phyloP scores from a whole-genome alignment of 2,329 filamentous ascomycete genomes.

The Niveomyces coronatus region DNA sequence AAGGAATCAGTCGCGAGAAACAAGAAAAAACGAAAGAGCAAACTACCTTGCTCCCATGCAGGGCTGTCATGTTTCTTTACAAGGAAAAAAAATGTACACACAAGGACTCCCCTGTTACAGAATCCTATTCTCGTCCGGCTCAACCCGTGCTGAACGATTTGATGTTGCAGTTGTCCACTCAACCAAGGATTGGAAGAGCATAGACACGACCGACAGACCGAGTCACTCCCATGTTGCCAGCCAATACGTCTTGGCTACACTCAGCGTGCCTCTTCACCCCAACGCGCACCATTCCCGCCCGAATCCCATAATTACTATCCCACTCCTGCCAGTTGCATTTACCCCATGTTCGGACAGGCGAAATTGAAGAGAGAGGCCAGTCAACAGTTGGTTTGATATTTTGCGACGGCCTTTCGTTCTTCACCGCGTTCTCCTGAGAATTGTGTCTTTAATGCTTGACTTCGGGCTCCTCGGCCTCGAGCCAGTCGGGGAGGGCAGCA shows the following conservation, averaged over 20 bases:
- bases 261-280: background rate
- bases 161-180: background rate
- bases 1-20: conserved; percentile 6
- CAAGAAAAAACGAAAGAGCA: background rate
- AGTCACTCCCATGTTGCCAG: background rate
- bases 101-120: conserved; percentile 5
- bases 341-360: too few relatives aligned
- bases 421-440: background rate
- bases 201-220: background rate
- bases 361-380: too few relatives aligned
- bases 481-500: conserved; percentile 59
- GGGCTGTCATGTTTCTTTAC: conserved; percentile 7
- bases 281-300: conserved; percentile 1
- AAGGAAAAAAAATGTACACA: conserved; percentile 13
- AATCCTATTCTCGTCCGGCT: conserved; percentile 6
- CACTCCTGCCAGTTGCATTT: background rate
- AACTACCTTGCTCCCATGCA: conserved; percentile 4
- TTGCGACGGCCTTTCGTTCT: background rate
- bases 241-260: background rate
- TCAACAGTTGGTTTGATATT: too few relatives aligned
- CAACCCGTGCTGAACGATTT: conserved; percentile 1
- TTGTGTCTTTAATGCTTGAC: conserved; percentile 34
- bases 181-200: background rate
- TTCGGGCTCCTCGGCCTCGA: conserved; percentile 65
- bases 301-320: conserved; percentile 10